phyloP scores from a whole-genome alignment of 345 rosid genomes.

The Cardamine occulta region DNA sequence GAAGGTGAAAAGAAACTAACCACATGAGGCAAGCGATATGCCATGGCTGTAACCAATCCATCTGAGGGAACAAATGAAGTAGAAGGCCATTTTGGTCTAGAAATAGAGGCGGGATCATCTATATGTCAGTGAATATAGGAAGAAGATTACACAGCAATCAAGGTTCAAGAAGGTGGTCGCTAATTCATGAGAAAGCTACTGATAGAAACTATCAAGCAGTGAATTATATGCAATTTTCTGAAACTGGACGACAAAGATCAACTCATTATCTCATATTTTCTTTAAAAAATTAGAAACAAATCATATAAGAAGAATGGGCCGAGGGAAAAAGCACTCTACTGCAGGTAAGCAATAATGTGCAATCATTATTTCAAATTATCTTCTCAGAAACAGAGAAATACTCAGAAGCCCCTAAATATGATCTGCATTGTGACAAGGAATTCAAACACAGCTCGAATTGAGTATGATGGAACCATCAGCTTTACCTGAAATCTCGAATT shows the following conservation, averaged over 20 bases:
- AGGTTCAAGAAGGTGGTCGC: slow-evolving; percentile 33
- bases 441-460: slow-evolving; percentile 16
- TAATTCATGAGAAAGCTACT: slow-evolving; percentile 23
- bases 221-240: slow-evolving; percentile 14
- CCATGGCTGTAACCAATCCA: slow-evolving; percentile 96
- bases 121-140: slow-evolving; percentile 31
- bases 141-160: slow-evolving; percentile 23
- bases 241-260: slow-evolving; percentile 4
- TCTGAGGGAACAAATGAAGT: slow-evolving; percentile 92
- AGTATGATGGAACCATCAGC: slow-evolving; percentile 18
- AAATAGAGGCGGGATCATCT: slow-evolving; percentile 46
- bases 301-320: slow-evolving; percentile 5
- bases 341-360: slow-evolving; percentile 29
- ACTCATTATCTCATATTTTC: slow-evolving; percentile 14
- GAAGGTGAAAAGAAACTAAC: slow-evolving; percentile 57
- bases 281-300: slow-evolving; percentile 3
- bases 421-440: slow-evolving; percentile 15
- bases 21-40: slow-evolving; percentile 95
- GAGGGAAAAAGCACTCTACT: background rate
- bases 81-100: slow-evolving; percentile 99
- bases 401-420: slow-evolving; percentile 21
- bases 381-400: slow-evolving; percentile 9
- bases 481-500: slow-evolving; percentile 92
- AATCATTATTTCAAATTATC: slow-evolving; percentile 22
- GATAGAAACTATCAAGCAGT: slow-evolving; percentile 19